phyloP scores from a whole-genome alignment of 2,329 filamentous ascomycete species.

The Ceratocystis eucalypticola region DNA sequence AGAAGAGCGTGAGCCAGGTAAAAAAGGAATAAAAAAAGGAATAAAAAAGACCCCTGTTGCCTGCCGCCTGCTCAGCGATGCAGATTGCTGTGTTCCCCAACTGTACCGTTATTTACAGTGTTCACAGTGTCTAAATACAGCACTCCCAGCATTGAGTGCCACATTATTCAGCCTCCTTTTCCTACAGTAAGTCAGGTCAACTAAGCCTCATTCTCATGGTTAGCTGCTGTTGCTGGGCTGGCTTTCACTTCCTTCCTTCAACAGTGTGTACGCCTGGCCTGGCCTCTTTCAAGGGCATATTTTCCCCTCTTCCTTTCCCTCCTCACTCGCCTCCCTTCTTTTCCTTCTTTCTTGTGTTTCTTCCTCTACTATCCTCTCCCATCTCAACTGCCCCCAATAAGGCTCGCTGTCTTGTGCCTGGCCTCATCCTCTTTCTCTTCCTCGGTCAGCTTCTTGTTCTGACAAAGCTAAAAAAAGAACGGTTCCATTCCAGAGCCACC shows the following conservation, averaged over 20 bases:
- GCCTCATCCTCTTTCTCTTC: neutral
- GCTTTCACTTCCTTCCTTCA: neutral
- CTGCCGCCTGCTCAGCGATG: neutral
- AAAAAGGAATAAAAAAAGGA: neutral
- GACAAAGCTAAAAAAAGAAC: neutral
- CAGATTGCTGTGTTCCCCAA: neutral
- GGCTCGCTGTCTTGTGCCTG: neutral
- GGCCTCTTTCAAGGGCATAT: neutral
- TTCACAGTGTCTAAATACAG: constrained; percentile 5
- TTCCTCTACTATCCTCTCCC: neutral
- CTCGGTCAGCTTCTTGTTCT: neutral
- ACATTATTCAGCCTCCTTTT: constrained; percentile 8
- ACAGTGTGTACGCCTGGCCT: neutral
- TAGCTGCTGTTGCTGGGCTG: neutral
- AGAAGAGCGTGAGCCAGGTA: neutral
- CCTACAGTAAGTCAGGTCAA: neutral
- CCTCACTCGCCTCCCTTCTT: constrained; percentile 15
- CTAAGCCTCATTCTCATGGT: neutral
- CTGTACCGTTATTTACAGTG: neutral
- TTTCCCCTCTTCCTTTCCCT: constrained; percentile 15
- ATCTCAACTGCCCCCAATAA: neutral
- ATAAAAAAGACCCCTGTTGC: neutral
- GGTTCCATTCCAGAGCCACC: neutral
- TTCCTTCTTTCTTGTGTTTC: constrained; percentile 19
- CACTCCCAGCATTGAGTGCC: neutral